Percentiles rank a stretch among this genome's conserved stretches.
Evolutionary conservation across 805 yeast species (phyloP).

Genomic region (Yamadazyma endophytica): DNA sequence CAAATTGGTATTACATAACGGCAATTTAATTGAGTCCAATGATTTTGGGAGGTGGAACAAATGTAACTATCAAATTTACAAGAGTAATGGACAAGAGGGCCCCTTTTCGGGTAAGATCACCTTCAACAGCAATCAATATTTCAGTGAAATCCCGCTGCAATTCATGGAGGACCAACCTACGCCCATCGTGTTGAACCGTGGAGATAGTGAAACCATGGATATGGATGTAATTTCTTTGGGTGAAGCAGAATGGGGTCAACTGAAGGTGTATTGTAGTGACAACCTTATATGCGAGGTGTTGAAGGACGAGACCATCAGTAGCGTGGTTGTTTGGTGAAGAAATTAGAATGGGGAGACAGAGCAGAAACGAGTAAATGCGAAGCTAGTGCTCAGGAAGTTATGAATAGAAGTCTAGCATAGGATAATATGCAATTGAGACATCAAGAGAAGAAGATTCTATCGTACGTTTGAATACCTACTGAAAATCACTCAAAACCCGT

Average conservation of each 20-base stretch:
- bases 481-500: too few relatives aligned
- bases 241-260: conserved; percentile 38
- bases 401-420: not conserved
- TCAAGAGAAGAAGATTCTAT: too few relatives aligned
- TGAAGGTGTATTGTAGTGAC: conserved; percentile 35
- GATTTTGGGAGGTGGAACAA: conserved; percentile 53
- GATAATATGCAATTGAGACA: too few relatives aligned
- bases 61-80: conserved; percentile 39
- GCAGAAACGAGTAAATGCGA: not conserved
- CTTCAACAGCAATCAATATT: conserved; percentile 24
- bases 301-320: conserved; percentile 14
- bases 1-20: conserved; percentile 50
- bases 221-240: conserved; percentile 12
- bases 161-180: conserved; percentile 15
- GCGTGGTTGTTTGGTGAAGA: conserved; percentile 11
- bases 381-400: not conserved
- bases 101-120: conserved; percentile 6
- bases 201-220: conserved; percentile 36
- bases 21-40: conserved; percentile 45
- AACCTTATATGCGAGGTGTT: conserved; percentile 42
- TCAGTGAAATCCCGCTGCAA: conserved; percentile 22
- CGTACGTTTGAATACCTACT: too few relatives aligned
- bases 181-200: conserved; percentile 35
- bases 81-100: conserved; percentile 1
- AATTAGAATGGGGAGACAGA: too few relatives aligned